Base-by-base conservation (phyloP, 2,329 filamentous ascomycete species). In the Stachybotrys chartarum region DNA sequence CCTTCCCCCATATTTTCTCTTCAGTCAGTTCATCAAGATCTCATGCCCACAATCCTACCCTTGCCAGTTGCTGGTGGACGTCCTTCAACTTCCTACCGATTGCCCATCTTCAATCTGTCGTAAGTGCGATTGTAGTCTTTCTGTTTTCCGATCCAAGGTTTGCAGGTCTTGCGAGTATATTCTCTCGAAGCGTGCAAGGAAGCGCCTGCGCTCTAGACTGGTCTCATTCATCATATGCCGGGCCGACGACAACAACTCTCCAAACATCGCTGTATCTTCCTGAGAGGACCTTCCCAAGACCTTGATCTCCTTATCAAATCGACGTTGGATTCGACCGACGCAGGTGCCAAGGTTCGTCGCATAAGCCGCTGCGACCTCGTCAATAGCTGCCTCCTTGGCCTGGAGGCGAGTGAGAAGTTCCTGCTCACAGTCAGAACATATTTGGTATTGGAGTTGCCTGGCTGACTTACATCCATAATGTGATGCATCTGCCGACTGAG, bases 361-460 rank as follows among this genome's bases (percentile, higher is more conserved):
- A 53, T 69, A 69, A 1, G 54, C 52, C 17, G 61, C 57, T n/a
- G 60, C 60, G 3, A 63, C 47, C 6, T 55, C 58, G 24, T 56
- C 58, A 17, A 64, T 54, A 1, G 52, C 51, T 5, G 52, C 56
- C 56, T 67, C 64, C 24, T 60, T 68, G 18, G 55, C 45, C 17
- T 55, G 55, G 2, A 69, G 57, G 53, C 63, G 62, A 35, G 46
- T 50, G 51, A 64, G 52, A 53, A 69, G 57, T 54, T 53, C 60
- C 67, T 62, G n/a, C 6, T 12, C 3, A 32, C n/a, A 17, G 53
- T 56, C 35, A 58, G 57, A 10, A 42, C 35, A 14, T 10, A 14
- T 42, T 42, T 10, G 8, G 35, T 24, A 24, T 4, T 24, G 24
- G 24, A 24, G 4, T 24, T 24, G 4, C 24, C 24, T 24, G 24